Evolutionary conservation across 257 asterid species (phyloP).

Genomic region (Knoxia roxburghii): DNA sequence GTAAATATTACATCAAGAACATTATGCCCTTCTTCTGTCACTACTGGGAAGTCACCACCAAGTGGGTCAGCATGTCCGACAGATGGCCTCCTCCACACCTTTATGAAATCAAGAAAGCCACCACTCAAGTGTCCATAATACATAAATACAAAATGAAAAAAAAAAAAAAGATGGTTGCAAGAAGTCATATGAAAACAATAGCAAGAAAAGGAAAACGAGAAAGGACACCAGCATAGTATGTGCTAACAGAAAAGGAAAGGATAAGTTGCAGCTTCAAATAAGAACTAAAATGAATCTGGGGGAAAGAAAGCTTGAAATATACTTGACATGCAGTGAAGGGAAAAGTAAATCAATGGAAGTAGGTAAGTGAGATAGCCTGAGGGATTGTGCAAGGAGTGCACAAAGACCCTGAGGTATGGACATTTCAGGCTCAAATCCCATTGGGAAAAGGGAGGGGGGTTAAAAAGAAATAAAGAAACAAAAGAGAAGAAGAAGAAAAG

Average conservation of each 20-base stretch:
- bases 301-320: too few species aligned
- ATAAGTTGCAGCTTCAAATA: not conserved
- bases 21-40: slow-evolving; percentile 65
- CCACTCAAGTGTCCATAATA: not conserved
- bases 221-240: not conserved
- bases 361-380: too few species aligned
- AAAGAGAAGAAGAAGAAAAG: too few species aligned
- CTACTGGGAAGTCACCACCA: slow-evolving; percentile 64
- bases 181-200: not conserved
- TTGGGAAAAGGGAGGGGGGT: too few species aligned
- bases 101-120: slow-evolving; percentile 6
- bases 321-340: too few species aligned
- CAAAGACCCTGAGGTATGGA: too few species aligned
- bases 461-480: too few species aligned
- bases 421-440: too few species aligned
- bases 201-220: not conserved
- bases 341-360: too few species aligned
- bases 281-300: not conserved
- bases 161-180: not conserved
- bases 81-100: slow-evolving; percentile 75
- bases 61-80: slow-evolving; percentile 57
- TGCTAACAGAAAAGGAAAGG: not conserved
- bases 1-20: slow-evolving; percentile 70
- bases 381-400: too few species aligned
- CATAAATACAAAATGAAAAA: not conserved